Evolutionary conservation across 352 stramenopile species (phyloP).

Genomic region (Lagenidium sp.): DNA sequence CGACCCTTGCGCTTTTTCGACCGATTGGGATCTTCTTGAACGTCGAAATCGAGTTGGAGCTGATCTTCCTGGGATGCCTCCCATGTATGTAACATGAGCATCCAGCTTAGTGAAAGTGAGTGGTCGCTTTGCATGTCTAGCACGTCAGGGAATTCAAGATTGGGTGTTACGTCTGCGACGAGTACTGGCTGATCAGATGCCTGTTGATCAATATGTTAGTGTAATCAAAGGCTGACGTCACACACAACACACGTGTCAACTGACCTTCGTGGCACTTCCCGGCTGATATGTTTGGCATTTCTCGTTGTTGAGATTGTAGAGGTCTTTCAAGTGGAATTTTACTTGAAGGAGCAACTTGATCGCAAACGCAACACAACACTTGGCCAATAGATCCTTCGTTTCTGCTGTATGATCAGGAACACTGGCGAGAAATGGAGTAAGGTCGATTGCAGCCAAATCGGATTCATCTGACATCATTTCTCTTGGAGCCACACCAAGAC

Average conservation of each 20-base stretch:
- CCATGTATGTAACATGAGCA: conserved; percentile 45
- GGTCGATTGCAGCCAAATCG: conserved; percentile 31
- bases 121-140: conserved; percentile 22
- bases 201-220: conserved; percentile 4
- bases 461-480: conserved; percentile 39
- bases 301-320: conserved; percentile 64
- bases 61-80: conserved; percentile 49
- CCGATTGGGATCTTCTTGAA: conserved; percentile 16
- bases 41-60: conserved; percentile 58
- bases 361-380: conserved; percentile 33
- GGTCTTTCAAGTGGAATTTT: conserved; percentile 66
- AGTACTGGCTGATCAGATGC: conserved; percentile 18
- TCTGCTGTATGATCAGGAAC: too few relatives aligned
- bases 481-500: conserved; percentile 18
- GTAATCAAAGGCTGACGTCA: conserved; percentile 1
- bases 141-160: conserved; percentile 11
- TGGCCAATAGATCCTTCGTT: conserved; percentile 9
- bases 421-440: too few relatives aligned
- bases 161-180: conserved; percentile 8
- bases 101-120: conserved; percentile 42
- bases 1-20: conserved; percentile 23
- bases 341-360: conserved; percentile 59
- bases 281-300: conserved; percentile 78
- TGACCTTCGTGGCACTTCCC: conserved; percentile 29
- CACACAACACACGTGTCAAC: conserved; percentile 2